Conservation (phyloP, 768 basidiomycete genomes). For the Gelatoporia subvermispora region DNA sequence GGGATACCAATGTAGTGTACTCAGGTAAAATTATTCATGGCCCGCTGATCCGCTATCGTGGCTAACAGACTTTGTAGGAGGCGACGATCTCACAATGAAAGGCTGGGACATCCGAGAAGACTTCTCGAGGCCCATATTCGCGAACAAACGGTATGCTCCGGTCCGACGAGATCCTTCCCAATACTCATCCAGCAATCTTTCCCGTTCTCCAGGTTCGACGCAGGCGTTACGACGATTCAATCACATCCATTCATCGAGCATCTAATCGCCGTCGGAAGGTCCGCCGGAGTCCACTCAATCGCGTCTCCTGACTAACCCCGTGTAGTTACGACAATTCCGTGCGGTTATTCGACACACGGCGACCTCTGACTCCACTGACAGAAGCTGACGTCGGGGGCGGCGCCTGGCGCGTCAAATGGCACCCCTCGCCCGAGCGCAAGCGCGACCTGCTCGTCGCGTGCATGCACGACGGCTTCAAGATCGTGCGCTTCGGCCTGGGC, state of each 20-base stretch:
- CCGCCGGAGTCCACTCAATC: constrained; percentile 9
- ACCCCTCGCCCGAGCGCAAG: constrained; percentile 64
- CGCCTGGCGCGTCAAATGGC: constrained; percentile 96
- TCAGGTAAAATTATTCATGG: constrained; percentile 50
- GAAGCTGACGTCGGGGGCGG: constrained; percentile 80
- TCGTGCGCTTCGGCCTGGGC: constrained; percentile 47
- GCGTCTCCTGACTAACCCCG: neutral
- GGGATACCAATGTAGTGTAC: constrained; percentile 75
- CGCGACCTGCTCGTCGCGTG: constrained; percentile 86
- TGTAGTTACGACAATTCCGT: constrained; percentile 80
- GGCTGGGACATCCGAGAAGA: constrained; percentile 83
- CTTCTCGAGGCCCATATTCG: constrained; percentile 51
- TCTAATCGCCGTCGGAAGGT: constrained; percentile 90
- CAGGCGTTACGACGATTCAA: constrained; percentile 89
- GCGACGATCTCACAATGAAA: constrained; percentile 88
- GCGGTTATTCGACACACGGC: constrained; percentile 78
- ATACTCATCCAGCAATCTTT: neutral
- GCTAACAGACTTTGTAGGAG: constrained; percentile 49
- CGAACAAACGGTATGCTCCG: constrained; percentile 61
- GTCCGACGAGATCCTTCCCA: neutral
- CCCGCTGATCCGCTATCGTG: neutral
- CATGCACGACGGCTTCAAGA: constrained; percentile 97
- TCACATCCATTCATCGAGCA: constrained; percentile 76
- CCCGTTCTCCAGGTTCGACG: constrained; percentile 73
- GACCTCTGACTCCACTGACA: constrained; percentile 50